phyloP scores from a whole-genome alignment of 2,329 filamentous ascomycete species.

The Paraconiothyrium brasiliense region DNA sequence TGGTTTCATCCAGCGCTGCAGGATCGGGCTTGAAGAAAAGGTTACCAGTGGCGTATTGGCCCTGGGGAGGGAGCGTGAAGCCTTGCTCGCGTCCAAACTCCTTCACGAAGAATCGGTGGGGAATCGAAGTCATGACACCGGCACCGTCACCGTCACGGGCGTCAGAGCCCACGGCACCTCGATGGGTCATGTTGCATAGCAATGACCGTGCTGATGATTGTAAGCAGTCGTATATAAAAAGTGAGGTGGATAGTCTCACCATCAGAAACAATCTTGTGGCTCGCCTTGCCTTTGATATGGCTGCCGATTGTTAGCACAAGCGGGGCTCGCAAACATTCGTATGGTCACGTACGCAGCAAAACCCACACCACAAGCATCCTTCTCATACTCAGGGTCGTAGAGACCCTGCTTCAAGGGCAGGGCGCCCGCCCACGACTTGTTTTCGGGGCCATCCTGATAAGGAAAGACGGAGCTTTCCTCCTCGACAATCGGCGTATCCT shows the following conservation, averaged over 20 bases:
- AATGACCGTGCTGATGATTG: conserved; percentile 77
- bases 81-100: conserved; percentile 94
- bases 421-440: conserved; percentile 93
- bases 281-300: conserved; percentile 96
- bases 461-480: conserved; percentile 75
- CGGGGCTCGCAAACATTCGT: background rate
- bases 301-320: conserved; percentile 58
- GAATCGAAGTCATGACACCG: conserved; percentile 99
- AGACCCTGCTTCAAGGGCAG: conserved; percentile 98
- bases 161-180: conserved; percentile 97
- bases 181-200: conserved; percentile 99
- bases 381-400: conserved; percentile 94
- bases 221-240: conserved; percentile 39
- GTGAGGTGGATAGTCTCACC: conserved; percentile 64
- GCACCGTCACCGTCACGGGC: conserved; percentile 97
- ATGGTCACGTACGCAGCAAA: conserved; percentile 83
- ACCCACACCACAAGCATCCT: conserved; percentile 99
- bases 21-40: conserved; percentile 98
- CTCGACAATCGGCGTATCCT: conserved; percentile 62
- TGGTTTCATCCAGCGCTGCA: conserved; percentile 88
- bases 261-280: conserved; percentile 99
- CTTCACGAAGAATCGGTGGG: conserved; percentile 98
- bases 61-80: conserved; percentile 84
- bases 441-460: conserved; percentile 79
- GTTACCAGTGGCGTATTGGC: conserved; percentile 97